Conservation (phyloP, 164 flowering plant species). For the Kalanchoe fedtschenkoi region DNA sequence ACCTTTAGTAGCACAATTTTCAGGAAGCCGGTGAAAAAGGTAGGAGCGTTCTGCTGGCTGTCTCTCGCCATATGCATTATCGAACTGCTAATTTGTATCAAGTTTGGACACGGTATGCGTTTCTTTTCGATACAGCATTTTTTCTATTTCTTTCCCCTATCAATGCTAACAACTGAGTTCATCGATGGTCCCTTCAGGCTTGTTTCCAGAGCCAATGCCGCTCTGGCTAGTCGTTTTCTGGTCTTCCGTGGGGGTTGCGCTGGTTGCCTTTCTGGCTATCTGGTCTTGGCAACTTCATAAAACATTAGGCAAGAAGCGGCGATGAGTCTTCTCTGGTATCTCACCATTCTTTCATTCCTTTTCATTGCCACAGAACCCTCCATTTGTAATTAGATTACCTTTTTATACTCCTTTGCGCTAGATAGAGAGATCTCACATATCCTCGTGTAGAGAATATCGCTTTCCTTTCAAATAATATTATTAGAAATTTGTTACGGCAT, state of each 20-base stretch:
- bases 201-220: constrained; percentile 85
- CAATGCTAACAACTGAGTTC: neutral
- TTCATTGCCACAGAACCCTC: neutral
- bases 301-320: constrained; percentile 43
- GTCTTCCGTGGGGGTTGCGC: constrained; percentile 35
- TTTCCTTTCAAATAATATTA: constrained; percentile 1
- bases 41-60: constrained; percentile 96
- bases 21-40: constrained; percentile 45
- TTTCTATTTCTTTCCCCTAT: neutral
- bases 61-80: constrained; percentile 91
- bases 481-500: neutral
- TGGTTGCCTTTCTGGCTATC: constrained; percentile 35
- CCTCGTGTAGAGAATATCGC: neutral
- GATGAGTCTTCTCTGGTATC: constrained; percentile 20
- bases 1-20: neutral
- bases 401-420: neutral
- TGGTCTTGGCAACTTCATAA: constrained; percentile 83
- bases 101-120: constrained; percentile 83
- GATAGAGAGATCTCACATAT: neutral
- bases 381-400: constrained; percentile 7
- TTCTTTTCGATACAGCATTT: neutral
- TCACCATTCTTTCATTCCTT: constrained; percentile 32
- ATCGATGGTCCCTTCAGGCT: constrained; percentile 28
- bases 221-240: constrained; percentile 67
- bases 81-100: constrained; percentile 93